Evolutionary conservation across 75 land plant species (phyloP), one percentile per base, ranked within the genome.

Genomic region (Pinus taeda): DNA sequence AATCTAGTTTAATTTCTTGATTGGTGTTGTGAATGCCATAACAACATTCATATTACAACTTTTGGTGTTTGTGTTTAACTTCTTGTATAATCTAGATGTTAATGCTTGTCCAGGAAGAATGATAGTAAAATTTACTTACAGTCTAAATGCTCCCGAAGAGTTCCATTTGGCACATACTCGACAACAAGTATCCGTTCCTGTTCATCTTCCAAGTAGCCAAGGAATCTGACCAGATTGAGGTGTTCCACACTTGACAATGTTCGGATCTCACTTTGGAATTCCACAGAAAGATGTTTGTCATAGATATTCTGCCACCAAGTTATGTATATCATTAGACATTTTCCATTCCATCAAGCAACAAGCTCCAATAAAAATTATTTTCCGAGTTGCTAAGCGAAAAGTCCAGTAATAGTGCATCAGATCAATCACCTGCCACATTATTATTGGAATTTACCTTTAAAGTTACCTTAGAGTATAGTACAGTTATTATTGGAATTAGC

Each of bases 141-240:
- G 75, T 95, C 98, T 37, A 97, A 89, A 84, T 97, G 99, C 78
- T 97, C 93, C 70, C 98, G 81, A 45, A 96, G 90, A 36, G 88
- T 97, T 69, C 99, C 99, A 84, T 95, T 97, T 14, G 99, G 88
- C 36, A 97, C 99, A 87, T 91, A 93, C 83, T 97, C 99, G 13
- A 88, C 89, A 74, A 97, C 90, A 61, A 97, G 79, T 67, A 94
- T 86, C 74, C 85, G 89, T 77, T 95, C 99, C 76, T 92, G 84
- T 57, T 61, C 74, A 57, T 88, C 78, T 79, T 95, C 98, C 78
- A 91, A 71, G 77, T 77, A 95, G 3, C 99, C 98, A 78, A 83
- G 73, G 17, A 94, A 86, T 76, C 74, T 91, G 14, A 95, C 98
- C 78, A 95, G 79, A 84, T 91, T 93, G 69, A 91, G 75, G 80